A percentile compares a stretch with the other conserved stretches of the same genome.
Evolutionary conservation across 192 early-diverging fungal species (phyloP).

Genomic region (Backusella australiensis): DNA sequence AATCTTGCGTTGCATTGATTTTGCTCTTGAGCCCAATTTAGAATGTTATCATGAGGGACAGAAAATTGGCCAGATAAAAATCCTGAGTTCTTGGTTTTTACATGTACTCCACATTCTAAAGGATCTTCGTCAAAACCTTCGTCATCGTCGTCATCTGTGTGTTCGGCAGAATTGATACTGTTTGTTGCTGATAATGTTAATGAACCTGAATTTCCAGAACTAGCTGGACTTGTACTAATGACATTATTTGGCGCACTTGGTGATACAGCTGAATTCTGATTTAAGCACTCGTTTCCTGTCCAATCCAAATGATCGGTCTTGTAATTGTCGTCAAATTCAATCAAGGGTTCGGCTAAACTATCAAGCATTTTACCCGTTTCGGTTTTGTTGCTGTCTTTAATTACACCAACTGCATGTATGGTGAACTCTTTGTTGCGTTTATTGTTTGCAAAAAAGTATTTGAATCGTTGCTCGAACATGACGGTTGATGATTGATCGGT

Average conservation of each 20-base stretch:
- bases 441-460: slow-evolving; percentile 51
- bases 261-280: background rate
- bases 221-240: background rate
- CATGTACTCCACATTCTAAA: background rate
- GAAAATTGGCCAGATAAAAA: slow-evolving; percentile 34
- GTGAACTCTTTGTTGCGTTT: slow-evolving; percentile 41
- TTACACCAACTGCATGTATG: slow-evolving; percentile 49
- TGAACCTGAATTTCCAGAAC: background rate
- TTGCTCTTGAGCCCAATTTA: slow-evolving; percentile 37
- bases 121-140: slow-evolving; percentile 2
- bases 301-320: background rate
- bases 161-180: background rate
- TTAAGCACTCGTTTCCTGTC: background rate
- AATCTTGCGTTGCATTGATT: slow-evolving; percentile 13
- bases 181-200: background rate
- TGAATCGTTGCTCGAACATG: slow-evolving; percentile 28
- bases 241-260: background rate
- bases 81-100: slow-evolving; percentile 17
- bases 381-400: background rate
- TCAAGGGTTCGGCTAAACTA: background rate
- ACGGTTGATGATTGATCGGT: slow-evolving; percentile 11
- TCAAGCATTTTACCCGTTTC: background rate
- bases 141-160: background rate
- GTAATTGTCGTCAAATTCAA: slow-evolving; percentile 9
- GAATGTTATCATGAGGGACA: slow-evolving; percentile 35